Conservation (phyloP, 768 basidiomycete genomes). For the Lactarius psammicola region DNA sequence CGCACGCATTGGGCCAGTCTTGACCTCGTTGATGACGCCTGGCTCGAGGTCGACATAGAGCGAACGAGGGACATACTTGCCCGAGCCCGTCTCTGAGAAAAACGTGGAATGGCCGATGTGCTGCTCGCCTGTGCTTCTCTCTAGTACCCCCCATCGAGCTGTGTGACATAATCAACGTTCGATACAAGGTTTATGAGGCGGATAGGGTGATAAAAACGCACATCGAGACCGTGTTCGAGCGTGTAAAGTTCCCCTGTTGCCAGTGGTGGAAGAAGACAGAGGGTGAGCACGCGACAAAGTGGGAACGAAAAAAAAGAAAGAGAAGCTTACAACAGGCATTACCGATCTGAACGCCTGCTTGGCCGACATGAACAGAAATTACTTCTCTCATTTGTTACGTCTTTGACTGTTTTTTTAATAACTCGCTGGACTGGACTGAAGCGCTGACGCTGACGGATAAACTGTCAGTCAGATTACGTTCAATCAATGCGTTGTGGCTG, state of each 20-base stretch:
- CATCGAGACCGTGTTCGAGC: slow-evolving; percentile 93
- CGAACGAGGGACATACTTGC: slow-evolving; percentile 95
- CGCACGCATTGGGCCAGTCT: slow-evolving; percentile 85
- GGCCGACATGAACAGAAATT: slow-evolving; percentile 94
- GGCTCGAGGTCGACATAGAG: slow-evolving; percentile 97
- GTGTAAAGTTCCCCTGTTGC: slow-evolving; percentile 93
- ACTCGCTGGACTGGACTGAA: background rate
- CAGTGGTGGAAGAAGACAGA: slow-evolving; percentile 8
- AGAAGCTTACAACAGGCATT: slow-evolving; percentile 88
- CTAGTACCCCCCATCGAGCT: slow-evolving; percentile 88
- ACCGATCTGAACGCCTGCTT: slow-evolving; percentile 93
- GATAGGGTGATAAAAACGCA: slow-evolving; percentile 42
- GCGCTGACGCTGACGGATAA: slow-evolving; percentile 4
- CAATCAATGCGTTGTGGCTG: slow-evolving; percentile 3
- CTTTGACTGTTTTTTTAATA: slow-evolving; percentile 1
- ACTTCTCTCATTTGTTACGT: slow-evolving; percentile 76
- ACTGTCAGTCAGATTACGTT: too few relatives aligned
- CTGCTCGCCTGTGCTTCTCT: slow-evolving; percentile 64
- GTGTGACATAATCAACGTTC: slow-evolving; percentile 25
- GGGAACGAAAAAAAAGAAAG: slow-evolving; percentile 11
- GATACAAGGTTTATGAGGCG: background rate
- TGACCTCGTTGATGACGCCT: slow-evolving; percentile 93
- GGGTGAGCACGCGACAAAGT: slow-evolving; percentile 30
- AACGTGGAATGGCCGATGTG: slow-evolving; percentile 94
- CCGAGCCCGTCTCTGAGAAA: slow-evolving; percentile 92